Conservation (phyloP, 2,329 filamentous ascomycete species). For the Xenoacremonium recifei region DNA sequence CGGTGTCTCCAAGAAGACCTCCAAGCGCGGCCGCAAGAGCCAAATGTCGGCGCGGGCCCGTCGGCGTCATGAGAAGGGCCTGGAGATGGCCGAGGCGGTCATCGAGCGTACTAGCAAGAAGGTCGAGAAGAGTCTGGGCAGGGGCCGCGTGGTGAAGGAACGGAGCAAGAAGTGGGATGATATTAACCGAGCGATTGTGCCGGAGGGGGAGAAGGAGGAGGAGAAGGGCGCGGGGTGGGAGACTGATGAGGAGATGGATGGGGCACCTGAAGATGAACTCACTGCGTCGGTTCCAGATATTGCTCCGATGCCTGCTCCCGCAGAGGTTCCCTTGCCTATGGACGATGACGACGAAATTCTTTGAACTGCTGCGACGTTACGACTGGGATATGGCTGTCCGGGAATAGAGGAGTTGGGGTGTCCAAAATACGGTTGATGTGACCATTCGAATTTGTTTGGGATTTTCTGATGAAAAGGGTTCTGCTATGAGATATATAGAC, state of each 20-base stretch:
- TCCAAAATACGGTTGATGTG: conserved; percentile 18
- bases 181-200: conserved; percentile 45
- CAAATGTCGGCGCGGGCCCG: conserved; percentile 54
- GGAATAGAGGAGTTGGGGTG: conserved; percentile 26
- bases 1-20: conserved; percentile 64
- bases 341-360: conserved; percentile 32
- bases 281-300: conserved; percentile 4
- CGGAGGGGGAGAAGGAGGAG: conserved; percentile 19
- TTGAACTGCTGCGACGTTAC: conserved; percentile 14
- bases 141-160: conserved; percentile 45
- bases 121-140: conserved; percentile 52
- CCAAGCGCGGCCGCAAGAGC: conserved; percentile 55
- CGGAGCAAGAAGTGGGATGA: conserved; percentile 58
- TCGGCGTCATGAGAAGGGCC: conserved; percentile 54
- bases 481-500: conserved; percentile 15
- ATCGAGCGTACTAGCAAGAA: conserved; percentile 58
- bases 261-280: conserved; percentile 8
- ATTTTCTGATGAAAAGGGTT: background rate
- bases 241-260: conserved; percentile 37
- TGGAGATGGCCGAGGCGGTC: conserved; percentile 59
- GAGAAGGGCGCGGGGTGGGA: conserved; percentile 23
- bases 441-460: conserved; percentile 1
- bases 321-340: conserved; percentile 2
- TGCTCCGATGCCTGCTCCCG: background rate
- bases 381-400: conserved; percentile 5